Evolutionary conservation across 306 rosid genomes (phyloP), one percentile per base, ranked within the genome.

Genomic region (Quercus rubra): DNA sequence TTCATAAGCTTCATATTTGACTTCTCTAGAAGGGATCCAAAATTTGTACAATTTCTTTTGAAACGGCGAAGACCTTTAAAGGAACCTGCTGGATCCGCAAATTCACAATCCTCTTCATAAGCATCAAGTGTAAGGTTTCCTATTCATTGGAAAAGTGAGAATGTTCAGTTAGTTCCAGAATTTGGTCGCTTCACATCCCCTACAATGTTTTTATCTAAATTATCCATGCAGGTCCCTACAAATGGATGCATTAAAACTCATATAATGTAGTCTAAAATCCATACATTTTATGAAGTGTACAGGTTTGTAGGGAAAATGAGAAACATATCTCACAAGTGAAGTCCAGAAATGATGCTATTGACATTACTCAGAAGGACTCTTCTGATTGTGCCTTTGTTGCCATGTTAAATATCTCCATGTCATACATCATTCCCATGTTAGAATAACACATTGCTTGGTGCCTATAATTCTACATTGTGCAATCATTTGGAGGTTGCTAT

Each of bases 31-130:
- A 94, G 98, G 57, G 92, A 92, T 62, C 98, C 98, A 71, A 94
- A 94, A 74, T 94, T 94, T 28, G 97, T 85, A 81, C 98, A 92
- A 85, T 94, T 94, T 88, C 97, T 92, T 85, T 94, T 92, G 86
- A 94, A 94, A 69, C 97, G 94, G 28, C 70, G 91, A 78, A 94
- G 97, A 75, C 98, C 98, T 87, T 82, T 89, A 83, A 94, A 94
- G 59, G 97, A 94, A 23, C 97, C 94, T 9, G 98, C 98, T 7
- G 98, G 97, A 75, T 94, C 98, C 52, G 98, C 98, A 80, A 94
- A 94, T 80, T 92, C 97, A 75, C 98, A 92, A 25, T 90, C 85
- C 80, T 92, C 97, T 85, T 92, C 97, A 74, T 94, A 94, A 66
- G 97, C 97, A 81, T 91, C 88, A 58, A 91, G 85, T 54, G 97